These are phyloP conservation scores for Clarireedia monteithiana DNA, from an alignment of 2,329 filamentous ascomycete species.

Conservation along the genomic window DNA sequence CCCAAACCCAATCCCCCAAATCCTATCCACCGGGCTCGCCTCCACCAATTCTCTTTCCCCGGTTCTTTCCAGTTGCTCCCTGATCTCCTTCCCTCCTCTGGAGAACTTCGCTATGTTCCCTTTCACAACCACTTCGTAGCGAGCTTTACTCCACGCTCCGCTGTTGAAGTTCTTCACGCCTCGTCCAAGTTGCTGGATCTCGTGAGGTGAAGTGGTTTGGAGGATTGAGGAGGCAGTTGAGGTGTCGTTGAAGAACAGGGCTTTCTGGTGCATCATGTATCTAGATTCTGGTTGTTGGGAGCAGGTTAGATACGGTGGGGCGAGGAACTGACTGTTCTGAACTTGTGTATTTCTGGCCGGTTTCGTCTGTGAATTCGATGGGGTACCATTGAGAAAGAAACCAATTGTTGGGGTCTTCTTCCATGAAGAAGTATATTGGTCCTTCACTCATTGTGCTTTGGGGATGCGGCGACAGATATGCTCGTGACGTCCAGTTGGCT, in stretches of 20 bases:
- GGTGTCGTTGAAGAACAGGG: not conserved
- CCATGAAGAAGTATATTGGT: slow-evolving; percentile 1
- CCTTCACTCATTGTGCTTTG: not conserved
- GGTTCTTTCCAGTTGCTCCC: not conserved
- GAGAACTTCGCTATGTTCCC: not conserved
- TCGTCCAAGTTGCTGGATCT: not conserved
- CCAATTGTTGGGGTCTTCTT: not conserved
- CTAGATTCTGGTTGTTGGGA: not conserved
- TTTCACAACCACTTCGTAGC: not conserved
- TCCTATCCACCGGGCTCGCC: not conserved
- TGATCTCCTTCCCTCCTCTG: not conserved
- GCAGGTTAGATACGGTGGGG: not conserved
- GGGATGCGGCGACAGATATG: no score
- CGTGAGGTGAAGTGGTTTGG: not conserved
- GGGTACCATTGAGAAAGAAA: not conserved
- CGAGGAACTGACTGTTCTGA: not conserved
- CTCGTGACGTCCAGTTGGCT: no score
- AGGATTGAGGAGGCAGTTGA: not conserved
- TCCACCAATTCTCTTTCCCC: not conserved
- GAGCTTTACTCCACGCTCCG: not conserved
- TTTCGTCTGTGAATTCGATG: not conserved
- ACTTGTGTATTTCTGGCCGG: not conserved
- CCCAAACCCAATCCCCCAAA: not conserved
- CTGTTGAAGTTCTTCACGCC: not conserved
- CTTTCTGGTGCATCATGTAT: slow-evolving; percentile 3